Evolutionary conservation across 2,329 filamentous ascomycete species (phyloP).

Genomic region (Scedosporium aurantiacum): DNA sequence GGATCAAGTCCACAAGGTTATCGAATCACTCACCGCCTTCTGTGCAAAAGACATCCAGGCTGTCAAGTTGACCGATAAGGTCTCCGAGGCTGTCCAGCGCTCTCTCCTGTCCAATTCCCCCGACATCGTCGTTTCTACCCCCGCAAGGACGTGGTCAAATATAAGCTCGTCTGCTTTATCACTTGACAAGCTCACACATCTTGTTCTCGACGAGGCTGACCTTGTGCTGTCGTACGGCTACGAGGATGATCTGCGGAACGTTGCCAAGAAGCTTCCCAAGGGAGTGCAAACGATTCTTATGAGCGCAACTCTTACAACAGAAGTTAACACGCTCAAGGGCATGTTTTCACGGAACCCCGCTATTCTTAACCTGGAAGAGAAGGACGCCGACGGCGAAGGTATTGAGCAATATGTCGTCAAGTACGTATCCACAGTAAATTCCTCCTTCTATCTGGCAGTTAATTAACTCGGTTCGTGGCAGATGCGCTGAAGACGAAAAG

Average conservation of each 20-base stretch:
- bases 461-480: constrained; percentile 18
- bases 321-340: constrained; percentile 74
- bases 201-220: constrained; percentile 92
- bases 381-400: constrained; percentile 63
- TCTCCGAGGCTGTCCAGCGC: constrained; percentile 78
- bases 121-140: constrained; percentile 85
- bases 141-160: constrained; percentile 69
- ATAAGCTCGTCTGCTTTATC: constrained; percentile 54
- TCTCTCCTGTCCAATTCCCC: constrained; percentile 77
- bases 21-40: constrained; percentile 67
- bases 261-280: constrained; percentile 68
- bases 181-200: constrained; percentile 58
- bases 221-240: constrained; percentile 90
- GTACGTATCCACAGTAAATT: constrained; percentile 26
- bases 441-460: constrained; percentile 7
- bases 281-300: constrained; percentile 85
- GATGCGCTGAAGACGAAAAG: constrained; percentile 93
- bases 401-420: constrained; percentile 83
- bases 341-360: constrained; percentile 77
- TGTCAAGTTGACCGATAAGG: constrained; percentile 81
- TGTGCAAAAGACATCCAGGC: constrained; percentile 74
- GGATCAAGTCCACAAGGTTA: constrained; percentile 73
- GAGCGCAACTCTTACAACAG: constrained; percentile 82
- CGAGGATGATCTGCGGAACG: constrained; percentile 73
- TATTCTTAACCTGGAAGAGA: constrained; percentile 71